These are phyloP conservation scores for Fusarium algeriense DNA, from an alignment of 2,329 filamentous ascomycete genomes.

Conservation along the genomic window DNA sequence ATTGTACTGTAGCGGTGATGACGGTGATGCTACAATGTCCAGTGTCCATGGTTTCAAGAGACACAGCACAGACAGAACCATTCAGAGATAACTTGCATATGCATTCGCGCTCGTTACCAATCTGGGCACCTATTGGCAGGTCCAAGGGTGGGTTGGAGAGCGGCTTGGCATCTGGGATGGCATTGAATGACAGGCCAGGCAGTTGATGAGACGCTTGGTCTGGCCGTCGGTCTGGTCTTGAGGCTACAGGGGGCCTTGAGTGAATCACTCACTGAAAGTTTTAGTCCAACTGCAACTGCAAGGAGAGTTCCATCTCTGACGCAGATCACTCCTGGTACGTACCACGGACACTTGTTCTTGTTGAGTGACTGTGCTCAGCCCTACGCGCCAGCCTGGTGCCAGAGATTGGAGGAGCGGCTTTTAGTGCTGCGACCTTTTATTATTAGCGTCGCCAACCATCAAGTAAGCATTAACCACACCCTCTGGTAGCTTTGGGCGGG, in stretches of 20 bases:
- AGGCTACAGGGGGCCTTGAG: conserved; percentile 13
- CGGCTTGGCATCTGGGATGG: conserved; percentile 30
- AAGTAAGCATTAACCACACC: conserved; percentile 39
- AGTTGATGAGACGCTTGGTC: conserved; percentile 8
- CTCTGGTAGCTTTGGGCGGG: conserved; percentile 34
- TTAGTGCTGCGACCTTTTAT: conserved; percentile 42
- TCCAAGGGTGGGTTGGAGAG: conserved; percentile 4
- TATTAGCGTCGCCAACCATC: conserved; percentile 45
- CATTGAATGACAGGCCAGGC: conserved; percentile 8
- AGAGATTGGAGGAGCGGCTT: conserved; percentile 27
- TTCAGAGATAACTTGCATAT: conserved; percentile 12
- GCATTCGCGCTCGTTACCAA: conserved; percentile 47
- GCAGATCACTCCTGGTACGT: conserved; percentile 20
- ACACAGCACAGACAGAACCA: conserved; percentile 3
- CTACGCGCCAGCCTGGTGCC: conserved; percentile 41
- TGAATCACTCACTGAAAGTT: neutral
- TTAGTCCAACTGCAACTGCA: neutral
- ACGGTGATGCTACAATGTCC: conserved; percentile 35
- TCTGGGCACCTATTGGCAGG: conserved; percentile 31
- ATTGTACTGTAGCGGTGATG: conserved; percentile 25
- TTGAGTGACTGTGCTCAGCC: conserved; percentile 46
- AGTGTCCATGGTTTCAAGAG: conserved; percentile 1
- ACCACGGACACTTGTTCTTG: conserved; percentile 4
- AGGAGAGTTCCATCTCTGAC: conserved; percentile 28
- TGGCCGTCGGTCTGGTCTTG: conserved; percentile 35